Conservation (phyloP, 768 basidiomycete genomes). For the Psilocybe cyanescens region DNA sequence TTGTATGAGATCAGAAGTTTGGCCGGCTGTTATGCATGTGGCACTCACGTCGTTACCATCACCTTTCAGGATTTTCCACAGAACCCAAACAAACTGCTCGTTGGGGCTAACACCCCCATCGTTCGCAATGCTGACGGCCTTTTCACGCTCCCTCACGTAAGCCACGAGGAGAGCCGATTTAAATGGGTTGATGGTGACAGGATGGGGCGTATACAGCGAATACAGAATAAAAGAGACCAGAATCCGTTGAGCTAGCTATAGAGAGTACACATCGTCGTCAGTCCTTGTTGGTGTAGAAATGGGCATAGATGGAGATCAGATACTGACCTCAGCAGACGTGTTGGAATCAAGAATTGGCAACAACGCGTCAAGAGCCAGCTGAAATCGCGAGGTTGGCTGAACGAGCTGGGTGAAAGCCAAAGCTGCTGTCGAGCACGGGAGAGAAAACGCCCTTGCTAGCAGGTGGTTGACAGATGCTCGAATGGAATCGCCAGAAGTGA, state of each 20-base stretch:
- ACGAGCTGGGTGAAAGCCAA: slow-evolving; percentile 78
- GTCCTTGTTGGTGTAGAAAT: slow-evolving; percentile 9
- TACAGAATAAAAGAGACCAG: slow-evolving; percentile 81
- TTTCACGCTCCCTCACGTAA: slow-evolving; percentile 69
- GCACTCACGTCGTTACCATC: slow-evolving; percentile 77
- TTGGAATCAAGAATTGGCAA: slow-evolving; percentile 68
- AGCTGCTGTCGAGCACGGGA: slow-evolving; percentile 79
- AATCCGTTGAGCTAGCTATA: slow-evolving; percentile 72
- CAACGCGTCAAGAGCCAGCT: slow-evolving; percentile 82
- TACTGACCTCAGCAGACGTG: slow-evolving; percentile 56
- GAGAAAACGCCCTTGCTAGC: slow-evolving; percentile 63
- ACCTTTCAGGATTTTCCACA: slow-evolving; percentile 86
- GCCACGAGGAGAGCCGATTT: slow-evolving; percentile 71
- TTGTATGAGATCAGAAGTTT: slow-evolving; percentile 4
- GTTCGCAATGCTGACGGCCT: slow-evolving; percentile 55
- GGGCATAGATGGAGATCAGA: slow-evolving; percentile 17
- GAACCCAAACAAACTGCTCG: slow-evolving; percentile 84
- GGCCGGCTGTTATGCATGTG: neutral
- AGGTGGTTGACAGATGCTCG: slow-evolving; percentile 71
- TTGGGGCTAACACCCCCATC: slow-evolving; percentile 56
- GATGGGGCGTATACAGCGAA: slow-evolving; percentile 79
- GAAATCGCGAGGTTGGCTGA: slow-evolving; percentile 76
- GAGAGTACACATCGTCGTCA: neutral
- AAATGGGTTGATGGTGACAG: slow-evolving; percentile 82
- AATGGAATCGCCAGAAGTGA: slow-evolving; percentile 44